These are phyloP conservation scores for Eucalyptus albens DNA, from an alignment of 345 rosid genomes.

Conservation along the genomic window DNA sequence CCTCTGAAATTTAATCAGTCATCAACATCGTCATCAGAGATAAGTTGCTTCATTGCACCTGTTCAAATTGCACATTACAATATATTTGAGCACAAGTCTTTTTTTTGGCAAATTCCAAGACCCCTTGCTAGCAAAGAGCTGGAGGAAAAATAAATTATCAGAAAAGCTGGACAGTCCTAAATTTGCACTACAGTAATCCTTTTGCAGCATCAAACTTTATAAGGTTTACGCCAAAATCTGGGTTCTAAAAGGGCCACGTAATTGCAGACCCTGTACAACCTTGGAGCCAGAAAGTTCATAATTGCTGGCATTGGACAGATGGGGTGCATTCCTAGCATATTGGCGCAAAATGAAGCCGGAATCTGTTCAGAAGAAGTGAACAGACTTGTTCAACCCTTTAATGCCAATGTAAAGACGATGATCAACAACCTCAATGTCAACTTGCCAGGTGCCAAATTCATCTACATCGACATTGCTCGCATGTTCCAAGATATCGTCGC, in stretches of 20 bases:
- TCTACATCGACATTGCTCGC: slow-evolving; percentile 39
- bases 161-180: not conserved
- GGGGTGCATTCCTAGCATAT: slow-evolving; percentile 98
- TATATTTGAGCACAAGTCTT: not conserved
- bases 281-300: slow-evolving; percentile 77
- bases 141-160: not conserved
- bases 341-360: slow-evolving; percentile 60
- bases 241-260: not conserved
- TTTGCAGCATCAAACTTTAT: not conserved
- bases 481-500: slow-evolving; percentile 52
- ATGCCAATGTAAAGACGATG: slow-evolving; percentile 72
- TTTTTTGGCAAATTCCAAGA: not conserved
- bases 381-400: slow-evolving; percentile 63
- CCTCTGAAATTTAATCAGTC: not conserved
- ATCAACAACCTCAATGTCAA: slow-evolving; percentile 45
- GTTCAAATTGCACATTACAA: not conserved
- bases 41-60: not conserved
- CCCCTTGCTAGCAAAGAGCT: not conserved
- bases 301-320: slow-evolving; percentile 73
- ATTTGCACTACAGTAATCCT: not conserved
- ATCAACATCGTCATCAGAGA: not conserved
- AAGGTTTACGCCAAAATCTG: not conserved
- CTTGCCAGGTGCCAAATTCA: slow-evolving; percentile 56
- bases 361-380: slow-evolving; percentile 78
- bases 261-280: slow-evolving; percentile 54